phyloP scores from a whole-genome alignment of 495 filamentous ascomycete species.

The Clohesyomyces aquaticus region DNA sequence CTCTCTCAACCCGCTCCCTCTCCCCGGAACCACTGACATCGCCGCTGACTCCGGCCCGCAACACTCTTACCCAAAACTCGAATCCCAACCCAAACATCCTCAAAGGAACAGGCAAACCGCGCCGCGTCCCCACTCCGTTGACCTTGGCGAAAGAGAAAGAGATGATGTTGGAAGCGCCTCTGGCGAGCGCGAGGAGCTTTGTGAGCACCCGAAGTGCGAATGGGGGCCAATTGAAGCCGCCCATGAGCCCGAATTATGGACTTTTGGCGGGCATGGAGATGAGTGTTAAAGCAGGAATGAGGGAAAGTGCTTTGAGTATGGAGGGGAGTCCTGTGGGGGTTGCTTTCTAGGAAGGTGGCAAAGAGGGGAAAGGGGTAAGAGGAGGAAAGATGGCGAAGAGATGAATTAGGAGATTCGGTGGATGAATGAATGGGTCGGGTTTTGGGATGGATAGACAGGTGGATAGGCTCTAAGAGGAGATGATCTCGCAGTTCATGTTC shows the following conservation, averaged over 20 bases:
- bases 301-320: conserved; percentile 3
- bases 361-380: neutral
- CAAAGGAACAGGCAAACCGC: conserved; percentile 25
- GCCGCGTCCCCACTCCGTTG: conserved; percentile 26
- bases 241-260: conserved; percentile 31
- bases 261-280: conserved; percentile 32
- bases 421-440: neutral
- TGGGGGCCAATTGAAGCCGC: conserved; percentile 16
- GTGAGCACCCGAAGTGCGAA: conserved; percentile 6
- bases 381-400: neutral
- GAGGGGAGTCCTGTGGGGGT: conserved; percentile 32
- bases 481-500: too few relatives aligned
- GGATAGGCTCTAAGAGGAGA: too few relatives aligned
- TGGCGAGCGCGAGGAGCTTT: conserved; percentile 23
- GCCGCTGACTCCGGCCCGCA: conserved; percentile 15
- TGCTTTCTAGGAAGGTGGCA: conserved; percentile 28
- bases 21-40: conserved; percentile 11
- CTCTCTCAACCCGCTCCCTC: conserved; percentile 19
- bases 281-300: neutral
- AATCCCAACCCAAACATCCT: too few relatives aligned
- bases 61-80: too few relatives aligned
- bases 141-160: conserved; percentile 28
- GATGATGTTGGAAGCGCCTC: conserved; percentile 18
- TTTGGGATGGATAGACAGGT: too few relatives aligned
- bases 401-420: neutral